A percentile compares a stretch with the other conserved stretches of the same genome.
Evolutionary conservation across 2,329 filamentous ascomycete genomes (phyloP).

Genomic region (Penicillium aurantiogriseum): DNA sequence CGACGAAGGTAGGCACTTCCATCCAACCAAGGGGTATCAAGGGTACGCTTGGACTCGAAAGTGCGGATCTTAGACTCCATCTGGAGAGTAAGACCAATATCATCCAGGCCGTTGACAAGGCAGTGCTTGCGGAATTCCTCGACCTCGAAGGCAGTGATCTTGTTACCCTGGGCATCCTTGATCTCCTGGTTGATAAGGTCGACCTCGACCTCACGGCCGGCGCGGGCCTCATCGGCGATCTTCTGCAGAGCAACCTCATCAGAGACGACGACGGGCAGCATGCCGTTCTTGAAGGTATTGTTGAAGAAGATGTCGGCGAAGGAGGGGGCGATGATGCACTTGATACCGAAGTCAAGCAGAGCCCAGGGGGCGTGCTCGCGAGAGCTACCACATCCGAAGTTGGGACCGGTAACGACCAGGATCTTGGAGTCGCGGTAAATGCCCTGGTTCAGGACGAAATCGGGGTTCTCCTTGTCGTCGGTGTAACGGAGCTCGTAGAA

Average conservation of each 20-base stretch:
- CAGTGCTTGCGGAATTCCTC: slow-evolving; percentile 95
- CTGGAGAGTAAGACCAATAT: slow-evolving; percentile 93
- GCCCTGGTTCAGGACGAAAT: slow-evolving; percentile 87
- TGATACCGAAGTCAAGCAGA: slow-evolving; percentile 93
- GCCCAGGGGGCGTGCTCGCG: slow-evolving; percentile 98
- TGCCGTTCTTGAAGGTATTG: slow-evolving; percentile 99
- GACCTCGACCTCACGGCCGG: slow-evolving; percentile 81
- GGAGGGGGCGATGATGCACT: slow-evolving; percentile 84
- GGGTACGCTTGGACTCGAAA: slow-evolving; percentile 75
- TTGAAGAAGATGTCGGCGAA: slow-evolving; percentile 97
- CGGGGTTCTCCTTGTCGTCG: slow-evolving; percentile 70
- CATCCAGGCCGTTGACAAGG: slow-evolving; percentile 86
- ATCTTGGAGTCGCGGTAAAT: slow-evolving; percentile 84
- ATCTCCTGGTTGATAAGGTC: slow-evolving; percentile 84
- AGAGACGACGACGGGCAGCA: slow-evolving; percentile 79
- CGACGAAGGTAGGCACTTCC: slow-evolving; percentile 74
- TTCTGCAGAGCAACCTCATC: slow-evolving; percentile 65
- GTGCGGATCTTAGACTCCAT: slow-evolving; percentile 81
- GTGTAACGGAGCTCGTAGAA: slow-evolving; percentile 84
- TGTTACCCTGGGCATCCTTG: slow-evolving; percentile 70
- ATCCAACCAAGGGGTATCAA: slow-evolving; percentile 86
- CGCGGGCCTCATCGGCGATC: slow-evolving; percentile 73
- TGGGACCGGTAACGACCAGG: slow-evolving; percentile 83
- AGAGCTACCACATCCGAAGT: slow-evolving; percentile 92
- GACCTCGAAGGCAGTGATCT: slow-evolving; percentile 77